These are phyloP conservation scores for Saccharomycopsis oosterbeekiorum DNA, from an alignment of 805 yeast species.

Conservation along the genomic window DNA sequence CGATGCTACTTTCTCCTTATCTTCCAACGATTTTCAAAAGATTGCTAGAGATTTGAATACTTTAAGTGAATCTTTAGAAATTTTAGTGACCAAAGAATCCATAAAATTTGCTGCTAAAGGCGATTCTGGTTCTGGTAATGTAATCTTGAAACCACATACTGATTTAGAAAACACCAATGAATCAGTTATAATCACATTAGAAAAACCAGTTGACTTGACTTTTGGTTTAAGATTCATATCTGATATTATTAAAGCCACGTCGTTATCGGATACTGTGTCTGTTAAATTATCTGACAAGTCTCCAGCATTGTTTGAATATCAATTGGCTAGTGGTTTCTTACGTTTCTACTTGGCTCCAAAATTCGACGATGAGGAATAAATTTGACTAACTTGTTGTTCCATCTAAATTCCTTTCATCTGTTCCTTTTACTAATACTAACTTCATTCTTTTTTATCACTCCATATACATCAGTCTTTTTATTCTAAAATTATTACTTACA, in stretches of 20 bases:
- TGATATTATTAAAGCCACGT: conserved; percentile 86
- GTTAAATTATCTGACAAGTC: conserved; percentile 82
- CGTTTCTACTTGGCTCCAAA: conserved; percentile 97
- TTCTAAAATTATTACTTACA: background rate
- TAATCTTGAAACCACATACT: conserved; percentile 73
- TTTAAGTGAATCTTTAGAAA: conserved; percentile 77
- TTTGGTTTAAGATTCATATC: conserved; percentile 87
- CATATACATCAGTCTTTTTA: background rate
- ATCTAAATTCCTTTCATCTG: background rate
- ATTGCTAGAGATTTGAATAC: conserved; percentile 81
- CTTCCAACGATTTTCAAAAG: conserved; percentile 80
- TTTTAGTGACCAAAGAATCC: conserved; percentile 83
- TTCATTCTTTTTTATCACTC: background rate
- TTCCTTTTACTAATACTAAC: background rate
- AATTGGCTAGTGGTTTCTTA: conserved; percentile 82
- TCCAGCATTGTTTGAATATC: conserved; percentile 91
- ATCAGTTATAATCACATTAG: conserved; percentile 64
- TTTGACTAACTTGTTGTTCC: background rate
- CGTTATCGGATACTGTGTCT: conserved; percentile 66
- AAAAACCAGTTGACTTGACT: conserved; percentile 77
- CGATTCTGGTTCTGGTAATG: conserved; percentile 80
- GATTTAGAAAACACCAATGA: conserved; percentile 75
- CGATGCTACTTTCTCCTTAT: conserved; percentile 79
- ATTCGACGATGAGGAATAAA: conserved; percentile 68
- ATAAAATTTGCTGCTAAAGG: conserved; percentile 87